Conservation (phyloP, 345 rosid genomes). For the Passiflora organensis region DNA sequence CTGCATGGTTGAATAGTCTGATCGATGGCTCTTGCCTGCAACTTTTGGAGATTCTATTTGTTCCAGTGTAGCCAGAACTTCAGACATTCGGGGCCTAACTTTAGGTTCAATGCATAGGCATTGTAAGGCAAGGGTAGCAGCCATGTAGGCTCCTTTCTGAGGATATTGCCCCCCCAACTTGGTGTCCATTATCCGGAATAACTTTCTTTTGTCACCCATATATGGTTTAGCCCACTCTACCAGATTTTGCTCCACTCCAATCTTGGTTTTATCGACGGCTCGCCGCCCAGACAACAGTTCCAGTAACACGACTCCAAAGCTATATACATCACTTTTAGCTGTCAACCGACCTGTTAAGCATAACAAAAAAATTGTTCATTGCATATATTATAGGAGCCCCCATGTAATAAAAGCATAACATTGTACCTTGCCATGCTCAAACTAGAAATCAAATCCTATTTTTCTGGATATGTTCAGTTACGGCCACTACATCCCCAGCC, state of each 20-base stretch:
- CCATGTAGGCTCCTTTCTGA: slow-evolving; percentile 72
- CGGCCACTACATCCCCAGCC: too few relatives aligned
- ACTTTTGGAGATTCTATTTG: slow-evolving; percentile 46
- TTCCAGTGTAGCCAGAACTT: slow-evolving; percentile 63
- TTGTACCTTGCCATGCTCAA: too few relatives aligned
- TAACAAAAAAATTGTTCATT: too few relatives aligned
- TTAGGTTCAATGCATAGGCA: slow-evolving; percentile 65
- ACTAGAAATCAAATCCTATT: too few relatives aligned
- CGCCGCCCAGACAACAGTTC: slow-evolving; percentile 86
- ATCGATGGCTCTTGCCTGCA: slow-evolving; percentile 9
- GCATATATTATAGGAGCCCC: too few relatives aligned
- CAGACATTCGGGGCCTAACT: slow-evolving; percentile 80
- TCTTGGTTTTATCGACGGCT: slow-evolving; percentile 81
- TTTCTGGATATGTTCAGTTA: too few relatives aligned
- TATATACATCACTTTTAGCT: slow-evolving; percentile 90
- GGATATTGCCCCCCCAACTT: slow-evolving; percentile 92
- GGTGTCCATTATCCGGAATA: slow-evolving; percentile 93
- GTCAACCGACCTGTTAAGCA: slow-evolving; percentile 75
- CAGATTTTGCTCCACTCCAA: slow-evolving; percentile 74
- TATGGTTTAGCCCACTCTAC: slow-evolving; percentile 97
- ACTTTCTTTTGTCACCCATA: slow-evolving; percentile 74
- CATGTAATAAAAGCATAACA: too few relatives aligned
- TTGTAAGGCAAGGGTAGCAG: slow-evolving; percentile 70
- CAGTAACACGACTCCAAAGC: slow-evolving; percentile 90
- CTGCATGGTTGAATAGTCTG: slow-evolving; percentile 30